These are phyloP conservation scores for Herpetomonas samuelpessoai DNA, from an alignment of 208 protist genomes.

Conservation along the genomic window DNA sequence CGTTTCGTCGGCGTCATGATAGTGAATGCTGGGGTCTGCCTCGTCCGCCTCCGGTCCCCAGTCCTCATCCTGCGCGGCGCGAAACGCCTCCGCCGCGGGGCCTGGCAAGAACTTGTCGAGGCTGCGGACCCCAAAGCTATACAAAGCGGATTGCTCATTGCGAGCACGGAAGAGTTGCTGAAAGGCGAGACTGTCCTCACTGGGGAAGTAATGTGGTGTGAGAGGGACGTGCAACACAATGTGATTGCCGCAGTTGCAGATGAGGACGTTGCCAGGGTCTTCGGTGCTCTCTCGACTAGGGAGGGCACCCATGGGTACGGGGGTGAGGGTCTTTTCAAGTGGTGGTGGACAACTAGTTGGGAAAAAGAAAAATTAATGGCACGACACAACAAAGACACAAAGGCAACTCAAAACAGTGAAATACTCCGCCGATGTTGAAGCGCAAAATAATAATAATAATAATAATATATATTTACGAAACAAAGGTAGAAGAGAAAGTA, in stretches of 20 bases:
- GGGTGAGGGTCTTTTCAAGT: too few relatives aligned
- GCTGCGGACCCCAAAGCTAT: constrained; percentile 9
- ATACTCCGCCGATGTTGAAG: too few relatives aligned
- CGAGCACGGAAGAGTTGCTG: constrained; percentile 16
- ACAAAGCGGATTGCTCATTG: background rate
- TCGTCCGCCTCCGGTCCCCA: constrained; percentile 5
- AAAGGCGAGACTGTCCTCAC: constrained; percentile 12
- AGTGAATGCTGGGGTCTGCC: constrained; percentile 3
- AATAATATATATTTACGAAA: too few relatives aligned
- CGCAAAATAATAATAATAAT: too few relatives aligned
- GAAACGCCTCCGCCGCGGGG: background rate
- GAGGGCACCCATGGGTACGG: constrained; percentile 27
- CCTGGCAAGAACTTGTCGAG: background rate
- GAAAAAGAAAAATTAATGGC: too few relatives aligned
- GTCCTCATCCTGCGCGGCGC: background rate
- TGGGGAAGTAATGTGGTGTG: constrained; percentile 26
- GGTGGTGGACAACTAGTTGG: too few relatives aligned
- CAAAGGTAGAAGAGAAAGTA: too few relatives aligned
- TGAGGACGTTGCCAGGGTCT: constrained; percentile 4
- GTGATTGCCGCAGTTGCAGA: constrained; percentile 7
- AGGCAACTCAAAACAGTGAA: too few relatives aligned
- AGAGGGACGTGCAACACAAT: constrained; percentile 12
- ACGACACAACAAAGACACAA: too few relatives aligned
- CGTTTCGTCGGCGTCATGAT: too few relatives aligned
- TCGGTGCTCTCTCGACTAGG: constrained; percentile 21